Evolutionary conservation across 257 asterid genomes (phyloP), one percentile per base, ranked within the genome.

Genomic region (Solanum boliviense): DNA sequence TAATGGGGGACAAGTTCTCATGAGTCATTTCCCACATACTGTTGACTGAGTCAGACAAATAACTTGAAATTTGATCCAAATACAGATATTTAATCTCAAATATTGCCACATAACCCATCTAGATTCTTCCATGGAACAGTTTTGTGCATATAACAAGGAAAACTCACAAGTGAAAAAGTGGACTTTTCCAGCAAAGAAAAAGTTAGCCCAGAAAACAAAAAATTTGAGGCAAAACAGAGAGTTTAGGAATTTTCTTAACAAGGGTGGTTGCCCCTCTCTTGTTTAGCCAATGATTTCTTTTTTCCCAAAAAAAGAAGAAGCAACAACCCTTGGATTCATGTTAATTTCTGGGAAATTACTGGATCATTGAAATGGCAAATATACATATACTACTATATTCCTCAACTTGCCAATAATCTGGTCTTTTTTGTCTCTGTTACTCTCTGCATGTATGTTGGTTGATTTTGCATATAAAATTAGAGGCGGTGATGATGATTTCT

Each of bases 221-320:
- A 62, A n/a, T 0, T 0, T n/a, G 87, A 84, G 87, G 87, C 60
- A 34, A 25, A 58, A 36, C 27, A 35, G 27, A 62, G 84, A 38
- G 58, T 39, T 38, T 6, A 9, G 62, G 52, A 15, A 84, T 46
- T 72, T 88, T 88, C 20, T 84, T 84, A 0, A 29, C 32, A 76
- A 90, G 94, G 96, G 94, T 86, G 92, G 95, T 93, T 91, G 91
- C 93, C 92, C 89, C 91, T 91, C 87, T 92, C 91, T 89, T 89
- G 91, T 75, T 32, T 31, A 32, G 91, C 91, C 90, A 13, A 44
- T 88, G 89, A 46, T 71, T 84, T 41, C 0, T 41, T 11, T 90
- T 62, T 60, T 8, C 6, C 10, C 62, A 44, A 44, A 44, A 12
- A 44, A 12, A 16, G 0, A 16, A 8, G 3, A 82, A 81, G 16